Percentiles rank a stretch among this genome's conserved stretches.
Evolutionary conservation across 805 yeast genomes (phyloP).

Genomic region (Lipomyces yamadae): DNA sequence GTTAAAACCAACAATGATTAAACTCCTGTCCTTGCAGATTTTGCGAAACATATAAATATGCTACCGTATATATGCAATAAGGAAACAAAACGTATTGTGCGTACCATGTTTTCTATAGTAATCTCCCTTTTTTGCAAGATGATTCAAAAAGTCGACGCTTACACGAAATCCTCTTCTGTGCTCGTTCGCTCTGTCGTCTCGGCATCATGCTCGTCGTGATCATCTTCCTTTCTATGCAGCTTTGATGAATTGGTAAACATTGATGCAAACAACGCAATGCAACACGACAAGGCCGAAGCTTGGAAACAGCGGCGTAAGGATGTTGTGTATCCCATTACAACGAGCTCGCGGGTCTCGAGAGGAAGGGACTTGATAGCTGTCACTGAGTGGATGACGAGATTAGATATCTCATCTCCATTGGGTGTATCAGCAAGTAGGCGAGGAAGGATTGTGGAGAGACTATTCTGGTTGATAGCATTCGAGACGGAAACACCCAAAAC

Average conservation of each 20-base stretch:
- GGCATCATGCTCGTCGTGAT: conserved; percentile 21
- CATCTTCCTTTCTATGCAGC: conserved; percentile 33
- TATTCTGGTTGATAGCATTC: conserved; percentile 64
- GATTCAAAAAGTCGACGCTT: background rate
- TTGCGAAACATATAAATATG: background rate
- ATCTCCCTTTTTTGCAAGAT: background rate
- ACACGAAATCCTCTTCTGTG: conserved; percentile 32
- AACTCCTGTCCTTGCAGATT: background rate
- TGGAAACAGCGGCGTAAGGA: conserved; percentile 58
- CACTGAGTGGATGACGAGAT: conserved; percentile 56
- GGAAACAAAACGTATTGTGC: background rate
- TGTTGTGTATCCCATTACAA: conserved; percentile 52
- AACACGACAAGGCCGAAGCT: conserved; percentile 31
- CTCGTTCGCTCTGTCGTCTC: background rate
- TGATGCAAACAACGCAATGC: conserved; percentile 25
- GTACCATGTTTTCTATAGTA: background rate
- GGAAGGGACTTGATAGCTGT: conserved; percentile 58
- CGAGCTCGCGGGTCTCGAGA: conserved; percentile 48
- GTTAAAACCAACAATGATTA: background rate
- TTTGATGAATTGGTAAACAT: conserved; percentile 27
- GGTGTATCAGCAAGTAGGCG: conserved; percentile 39
- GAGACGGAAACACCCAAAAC: conserved; percentile 77
- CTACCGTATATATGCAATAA: background rate
- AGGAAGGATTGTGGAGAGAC: conserved; percentile 47
- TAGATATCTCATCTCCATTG: conserved; percentile 41